Evolutionary conservation across 371 early-diverging fungal genomes (phyloP).

Genomic region (Actinomortierella wolfii): DNA sequence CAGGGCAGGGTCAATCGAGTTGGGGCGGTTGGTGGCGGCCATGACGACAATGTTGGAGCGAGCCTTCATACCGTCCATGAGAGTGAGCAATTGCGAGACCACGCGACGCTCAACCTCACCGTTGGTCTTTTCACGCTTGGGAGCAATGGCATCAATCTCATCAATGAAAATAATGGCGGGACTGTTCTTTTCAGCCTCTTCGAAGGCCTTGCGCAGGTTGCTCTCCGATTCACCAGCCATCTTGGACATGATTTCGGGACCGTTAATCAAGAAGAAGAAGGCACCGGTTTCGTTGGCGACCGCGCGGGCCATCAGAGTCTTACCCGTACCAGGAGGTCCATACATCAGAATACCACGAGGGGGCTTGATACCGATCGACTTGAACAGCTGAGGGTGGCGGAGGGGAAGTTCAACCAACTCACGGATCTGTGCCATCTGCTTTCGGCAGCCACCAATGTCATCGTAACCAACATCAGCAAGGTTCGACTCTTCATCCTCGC

Average conservation of each 20-base stretch:
- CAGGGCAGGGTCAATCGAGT: constrained; percentile 99
- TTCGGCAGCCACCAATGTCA: constrained; percentile 99
- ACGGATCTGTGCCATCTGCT: constrained; percentile 99
- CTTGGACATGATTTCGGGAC: constrained; percentile 99
- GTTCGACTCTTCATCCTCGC: constrained; percentile 97
- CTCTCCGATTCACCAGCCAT: constrained; percentile 99
- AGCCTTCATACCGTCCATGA: constrained; percentile 99
- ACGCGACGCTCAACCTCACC: constrained; percentile 99
- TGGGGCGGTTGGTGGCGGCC: constrained; percentile 99
- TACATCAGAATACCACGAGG: constrained; percentile 98
- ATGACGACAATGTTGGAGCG: constrained; percentile 97
- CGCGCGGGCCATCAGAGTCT: constrained; percentile 81
- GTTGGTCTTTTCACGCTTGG: constrained; percentile 99
- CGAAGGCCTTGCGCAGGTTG: constrained; percentile 98
- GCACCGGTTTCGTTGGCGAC: constrained; percentile 78
- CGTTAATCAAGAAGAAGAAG: constrained; percentile 98
- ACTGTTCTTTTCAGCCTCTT: constrained; percentile 98
- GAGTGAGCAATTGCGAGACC: constrained; percentile 98
- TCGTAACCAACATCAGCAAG: constrained; percentile 98
- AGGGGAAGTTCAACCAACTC: constrained; percentile 99
- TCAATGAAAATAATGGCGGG: constrained; percentile 99
- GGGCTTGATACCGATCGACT: constrained; percentile 98
- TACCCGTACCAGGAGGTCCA: constrained; percentile 99
- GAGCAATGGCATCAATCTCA: constrained; percentile 98
- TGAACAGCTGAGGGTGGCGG: constrained; percentile 97